A percentile compares a stretch with the other conserved stretches of the same genome.
phyloP scores from a whole-genome alignment of 2,329 filamentous ascomycete genomes.

The Botrytis aclada region DNA sequence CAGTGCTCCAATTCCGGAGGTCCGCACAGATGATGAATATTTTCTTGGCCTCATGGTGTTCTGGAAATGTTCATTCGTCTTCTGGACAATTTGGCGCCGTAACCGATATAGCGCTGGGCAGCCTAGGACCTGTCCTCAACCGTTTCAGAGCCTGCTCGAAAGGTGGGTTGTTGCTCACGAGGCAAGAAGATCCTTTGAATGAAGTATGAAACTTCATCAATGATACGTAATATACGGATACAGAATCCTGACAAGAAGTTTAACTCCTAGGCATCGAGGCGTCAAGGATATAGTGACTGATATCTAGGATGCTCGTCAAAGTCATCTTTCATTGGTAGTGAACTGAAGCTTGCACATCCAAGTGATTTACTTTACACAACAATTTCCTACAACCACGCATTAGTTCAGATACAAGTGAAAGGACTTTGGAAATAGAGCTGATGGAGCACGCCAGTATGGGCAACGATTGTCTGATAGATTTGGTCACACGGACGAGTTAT shows the following conservation, averaged over 20 bases:
- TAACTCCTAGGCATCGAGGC: background rate
- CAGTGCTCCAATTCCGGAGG: background rate
- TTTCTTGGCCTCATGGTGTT: background rate
- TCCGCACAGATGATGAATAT: background rate
- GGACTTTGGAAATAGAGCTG: background rate
- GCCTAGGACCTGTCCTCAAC: background rate
- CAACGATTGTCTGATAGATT: slow-evolving; percentile 3
- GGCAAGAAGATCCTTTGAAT: background rate
- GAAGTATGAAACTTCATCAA: background rate
- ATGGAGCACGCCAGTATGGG: slow-evolving; percentile 8
- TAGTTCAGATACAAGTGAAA: background rate
- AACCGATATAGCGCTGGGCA: background rate
- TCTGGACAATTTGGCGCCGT: background rate
- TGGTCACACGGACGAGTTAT: slow-evolving; percentile 10
- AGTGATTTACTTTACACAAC: background rate
- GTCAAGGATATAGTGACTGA: background rate
- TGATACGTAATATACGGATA: background rate
- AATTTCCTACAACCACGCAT: background rate
- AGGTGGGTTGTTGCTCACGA: background rate
- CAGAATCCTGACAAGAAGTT: background rate
- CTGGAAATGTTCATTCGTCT: background rate
- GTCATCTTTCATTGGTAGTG: background rate
- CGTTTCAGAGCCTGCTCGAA: background rate
- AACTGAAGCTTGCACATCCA: background rate
- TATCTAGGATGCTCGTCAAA: background rate